A percentile compares a stretch with the other conserved stretches of the same genome.
These are phyloP conservation scores for Hypsizygus marmoreus DNA, from an alignment of 768 basidiomycete genomes.

Conservation along the genomic window DNA sequence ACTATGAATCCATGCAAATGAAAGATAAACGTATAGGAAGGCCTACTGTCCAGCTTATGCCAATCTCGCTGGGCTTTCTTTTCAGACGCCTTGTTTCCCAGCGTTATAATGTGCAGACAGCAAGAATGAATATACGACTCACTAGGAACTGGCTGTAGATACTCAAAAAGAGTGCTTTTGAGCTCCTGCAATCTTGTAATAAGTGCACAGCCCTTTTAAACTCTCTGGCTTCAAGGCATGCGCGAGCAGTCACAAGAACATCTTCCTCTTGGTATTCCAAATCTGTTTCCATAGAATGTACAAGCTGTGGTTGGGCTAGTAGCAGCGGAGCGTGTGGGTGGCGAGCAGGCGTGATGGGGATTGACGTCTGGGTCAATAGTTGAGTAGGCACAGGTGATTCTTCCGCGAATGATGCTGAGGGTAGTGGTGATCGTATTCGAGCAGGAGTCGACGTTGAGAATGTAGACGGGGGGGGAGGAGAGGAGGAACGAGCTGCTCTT, in stretches of 20 bases:
- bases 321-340: slow-evolving; percentile 40
- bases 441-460: slow-evolving; percentile 67
- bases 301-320: slow-evolving; percentile 31
- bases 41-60: slow-evolving; percentile 79
- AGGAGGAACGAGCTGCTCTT: slow-evolving; percentile 23
- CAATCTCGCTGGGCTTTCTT: slow-evolving; percentile 80
- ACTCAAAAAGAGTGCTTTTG: slow-evolving; percentile 74
- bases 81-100: slow-evolving; percentile 67
- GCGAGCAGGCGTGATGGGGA: slow-evolving; percentile 25
- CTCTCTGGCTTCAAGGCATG: slow-evolving; percentile 77
- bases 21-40: not conserved
- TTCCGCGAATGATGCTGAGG: slow-evolving; percentile 37
- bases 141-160: slow-evolving; percentile 88
- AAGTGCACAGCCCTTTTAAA: slow-evolving; percentile 70
- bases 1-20: slow-evolving; percentile 4
- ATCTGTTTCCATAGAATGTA: slow-evolving; percentile 40
- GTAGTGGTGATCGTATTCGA: slow-evolving; percentile 43
- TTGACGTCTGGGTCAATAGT: slow-evolving; percentile 27
- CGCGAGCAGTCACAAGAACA: slow-evolving; percentile 66
- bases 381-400: slow-evolving; percentile 36
- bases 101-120: slow-evolving; percentile 1
- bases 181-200: slow-evolving; percentile 64
- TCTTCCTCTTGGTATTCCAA: slow-evolving; percentile 70
- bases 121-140: slow-evolving; percentile 31
- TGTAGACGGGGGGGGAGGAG: slow-evolving; percentile 26